Evolutionary conservation across 2,329 filamentous ascomycete genomes (phyloP).

Genomic region (Hypoxylon sp.): DNA sequence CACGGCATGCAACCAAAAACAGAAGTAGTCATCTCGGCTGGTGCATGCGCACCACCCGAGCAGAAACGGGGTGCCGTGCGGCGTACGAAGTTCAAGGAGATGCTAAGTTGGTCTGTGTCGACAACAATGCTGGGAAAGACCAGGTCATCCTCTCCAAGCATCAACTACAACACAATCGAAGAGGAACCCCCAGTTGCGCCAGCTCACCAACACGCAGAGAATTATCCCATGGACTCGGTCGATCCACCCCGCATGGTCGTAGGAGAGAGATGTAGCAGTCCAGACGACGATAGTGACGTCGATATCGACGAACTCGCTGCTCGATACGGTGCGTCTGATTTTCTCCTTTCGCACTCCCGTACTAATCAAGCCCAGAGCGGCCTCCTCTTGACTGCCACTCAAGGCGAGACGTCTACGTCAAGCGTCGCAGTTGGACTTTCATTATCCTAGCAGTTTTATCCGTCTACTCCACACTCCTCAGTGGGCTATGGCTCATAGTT

Average conservation of each 20-base stretch:
- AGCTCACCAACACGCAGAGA: conserved; percentile 34
- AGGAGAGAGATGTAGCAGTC: conserved; percentile 24
- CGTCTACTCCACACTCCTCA: conserved; percentile 73
- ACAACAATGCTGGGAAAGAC: conserved; percentile 32
- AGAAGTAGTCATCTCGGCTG: conserved; percentile 21
- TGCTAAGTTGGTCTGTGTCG: conserved; percentile 42
- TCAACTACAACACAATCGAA: conserved; percentile 26
- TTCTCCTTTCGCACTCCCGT: background rate
- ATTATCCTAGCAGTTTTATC: conserved; percentile 63
- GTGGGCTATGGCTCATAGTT: conserved; percentile 74
- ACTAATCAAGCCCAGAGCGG: conserved; percentile 41
- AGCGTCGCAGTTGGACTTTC: conserved; percentile 62
- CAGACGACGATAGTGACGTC: conserved; percentile 42
- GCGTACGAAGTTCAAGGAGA: conserved; percentile 45
- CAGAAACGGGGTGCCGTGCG: conserved; percentile 21
- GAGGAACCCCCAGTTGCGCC: conserved; percentile 30
- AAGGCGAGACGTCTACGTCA: conserved; percentile 49
- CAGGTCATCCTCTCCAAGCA: conserved; percentile 16
- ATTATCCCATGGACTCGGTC: conserved; percentile 39
- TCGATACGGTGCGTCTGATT: conserved; percentile 42
- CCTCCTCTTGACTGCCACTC: conserved; percentile 50
- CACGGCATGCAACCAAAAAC: conserved; percentile 25
- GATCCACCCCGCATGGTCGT: conserved; percentile 26
- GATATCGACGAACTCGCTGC: conserved; percentile 41
- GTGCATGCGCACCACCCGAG: background rate